A percentile compares a stretch with the other conserved stretches of the same genome.
Evolutionary conservation across 768 basidiomycete species (phyloP).

Genomic region (Tremella mesenterica): DNA sequence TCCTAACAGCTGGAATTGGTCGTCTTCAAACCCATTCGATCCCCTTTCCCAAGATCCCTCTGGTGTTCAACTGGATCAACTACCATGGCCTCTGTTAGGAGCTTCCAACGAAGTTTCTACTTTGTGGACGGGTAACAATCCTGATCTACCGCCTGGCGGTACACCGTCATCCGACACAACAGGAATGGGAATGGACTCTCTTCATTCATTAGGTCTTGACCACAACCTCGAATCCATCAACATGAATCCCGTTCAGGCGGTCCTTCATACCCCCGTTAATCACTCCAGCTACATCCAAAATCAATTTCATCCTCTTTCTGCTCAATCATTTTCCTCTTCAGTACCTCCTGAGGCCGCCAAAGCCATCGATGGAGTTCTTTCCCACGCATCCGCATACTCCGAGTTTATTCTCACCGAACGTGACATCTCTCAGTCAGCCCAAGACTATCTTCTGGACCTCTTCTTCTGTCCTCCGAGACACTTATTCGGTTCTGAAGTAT

Average conservation of each 20-base stretch:
- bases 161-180: neutral
- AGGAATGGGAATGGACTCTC: neutral
- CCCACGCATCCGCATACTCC: neutral
- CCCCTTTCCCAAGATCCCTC: neutral
- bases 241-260: neutral
- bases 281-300: no score
- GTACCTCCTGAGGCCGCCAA: neutral
- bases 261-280: neutral
- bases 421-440: constrained; percentile 16
- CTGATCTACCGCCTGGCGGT: neutral
- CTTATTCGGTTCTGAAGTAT: constrained; percentile 14
- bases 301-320: neutral
- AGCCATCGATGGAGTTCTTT: constrained; percentile 4
- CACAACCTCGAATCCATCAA: constrained; percentile 1
- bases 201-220: neutral
- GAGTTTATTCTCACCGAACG: constrained; percentile 3
- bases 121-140: neutral
- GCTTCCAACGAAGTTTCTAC: constrained; percentile 6
- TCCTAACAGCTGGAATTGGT: constrained; percentile 8
- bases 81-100: constrained; percentile 11
- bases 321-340: neutral
- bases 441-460: constrained; percentile 24
- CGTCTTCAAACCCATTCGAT: neutral
- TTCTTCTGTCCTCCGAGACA: constrained; percentile 20
- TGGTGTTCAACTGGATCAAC: neutral